A percentile compares a stretch with the other conserved stretches of the same genome.
Evolutionary conservation across 192 early-diverging fungal species (phyloP).

Genomic region (Coemansia sp.): DNA sequence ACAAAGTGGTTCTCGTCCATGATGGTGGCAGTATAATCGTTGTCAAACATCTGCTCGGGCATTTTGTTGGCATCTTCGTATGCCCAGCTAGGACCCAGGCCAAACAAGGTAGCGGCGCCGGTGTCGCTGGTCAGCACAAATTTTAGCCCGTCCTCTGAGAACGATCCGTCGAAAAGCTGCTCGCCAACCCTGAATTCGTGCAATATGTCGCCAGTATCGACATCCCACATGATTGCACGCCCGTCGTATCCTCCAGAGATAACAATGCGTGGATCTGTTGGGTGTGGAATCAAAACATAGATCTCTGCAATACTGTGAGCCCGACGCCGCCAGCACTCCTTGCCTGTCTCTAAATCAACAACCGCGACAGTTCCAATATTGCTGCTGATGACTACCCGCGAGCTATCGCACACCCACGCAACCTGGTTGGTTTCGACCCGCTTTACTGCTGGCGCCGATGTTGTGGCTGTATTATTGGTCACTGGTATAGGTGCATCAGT

Average conservation of each 20-base stretch:
- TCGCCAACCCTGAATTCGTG: slow-evolving; percentile 57
- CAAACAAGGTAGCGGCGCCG: slow-evolving; percentile 72
- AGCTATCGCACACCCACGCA: slow-evolving; percentile 72
- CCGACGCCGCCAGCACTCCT: slow-evolving; percentile 44
- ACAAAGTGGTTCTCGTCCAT: slow-evolving; percentile 66
- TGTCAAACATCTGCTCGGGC: slow-evolving; percentile 76
- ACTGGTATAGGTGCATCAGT: not conserved
- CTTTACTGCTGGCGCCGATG: slow-evolving; percentile 10
- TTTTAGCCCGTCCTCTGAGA: slow-evolving; percentile 70
- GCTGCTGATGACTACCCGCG: slow-evolving; percentile 64
- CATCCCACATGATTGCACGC: slow-evolving; percentile 79
- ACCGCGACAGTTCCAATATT: slow-evolving; percentile 68
- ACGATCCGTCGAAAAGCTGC: slow-evolving; percentile 69
- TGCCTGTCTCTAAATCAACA: slow-evolving; percentile 66
- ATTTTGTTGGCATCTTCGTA: slow-evolving; percentile 50
- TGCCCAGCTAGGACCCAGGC: slow-evolving; percentile 57
- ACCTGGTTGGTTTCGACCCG: slow-evolving; percentile 59
- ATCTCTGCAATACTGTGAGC: slow-evolving; percentile 57
- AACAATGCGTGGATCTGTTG: slow-evolving; percentile 65
- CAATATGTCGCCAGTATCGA: slow-evolving; percentile 58
- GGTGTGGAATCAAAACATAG: slow-evolving; percentile 77
- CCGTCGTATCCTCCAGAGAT: slow-evolving; percentile 85
- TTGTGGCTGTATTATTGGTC: not conserved
- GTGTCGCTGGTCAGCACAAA: slow-evolving; percentile 73
- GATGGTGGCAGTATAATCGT: slow-evolving; percentile 70